Conservation (phyloP, 192 early-diverging fungal genomes). For the Piromyces finnis region DNA sequence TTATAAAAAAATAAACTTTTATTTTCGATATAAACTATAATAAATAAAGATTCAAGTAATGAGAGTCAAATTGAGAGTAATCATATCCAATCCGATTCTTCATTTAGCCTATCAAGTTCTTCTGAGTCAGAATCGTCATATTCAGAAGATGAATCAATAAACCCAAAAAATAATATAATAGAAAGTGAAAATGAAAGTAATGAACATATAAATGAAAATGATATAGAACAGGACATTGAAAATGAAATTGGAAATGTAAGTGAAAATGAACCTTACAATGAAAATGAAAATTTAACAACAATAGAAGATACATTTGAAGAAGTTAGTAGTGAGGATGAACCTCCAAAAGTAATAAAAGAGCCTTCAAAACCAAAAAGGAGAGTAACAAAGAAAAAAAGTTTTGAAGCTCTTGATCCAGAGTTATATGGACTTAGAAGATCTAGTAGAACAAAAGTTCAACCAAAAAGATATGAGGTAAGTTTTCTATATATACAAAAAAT, state of each 20-base stretch:
- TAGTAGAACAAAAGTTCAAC: conserved; percentile 16
- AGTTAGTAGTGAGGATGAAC: not conserved
- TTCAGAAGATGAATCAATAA: not conserved
- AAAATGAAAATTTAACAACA: not conserved
- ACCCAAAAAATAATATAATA: not conserved
- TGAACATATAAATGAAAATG: not conserved
- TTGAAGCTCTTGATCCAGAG: conserved; percentile 25
- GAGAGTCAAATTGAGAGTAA: not conserved
- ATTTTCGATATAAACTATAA: not conserved
- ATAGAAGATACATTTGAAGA: not conserved
- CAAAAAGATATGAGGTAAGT: conserved; percentile 13
- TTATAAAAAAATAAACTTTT: too few relatives aligned
- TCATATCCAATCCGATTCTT: not conserved
- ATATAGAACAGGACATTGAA: not conserved
- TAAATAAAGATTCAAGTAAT: not conserved
- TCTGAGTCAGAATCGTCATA: not conserved
- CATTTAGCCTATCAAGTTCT: not conserved
- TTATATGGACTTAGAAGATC: conserved; percentile 46
- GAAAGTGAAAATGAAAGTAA: not conserved
- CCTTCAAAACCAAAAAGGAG: not conserved
- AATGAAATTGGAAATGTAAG: not conserved
- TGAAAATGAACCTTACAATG: not conserved
- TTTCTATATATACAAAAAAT: not conserved
- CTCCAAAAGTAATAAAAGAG: not conserved
- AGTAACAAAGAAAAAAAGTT: not conserved